These are phyloP conservation scores for Ceratobasidium sp. DNA, from an alignment of 1,284 basidiomycete species.

Conservation along the genomic window DNA sequence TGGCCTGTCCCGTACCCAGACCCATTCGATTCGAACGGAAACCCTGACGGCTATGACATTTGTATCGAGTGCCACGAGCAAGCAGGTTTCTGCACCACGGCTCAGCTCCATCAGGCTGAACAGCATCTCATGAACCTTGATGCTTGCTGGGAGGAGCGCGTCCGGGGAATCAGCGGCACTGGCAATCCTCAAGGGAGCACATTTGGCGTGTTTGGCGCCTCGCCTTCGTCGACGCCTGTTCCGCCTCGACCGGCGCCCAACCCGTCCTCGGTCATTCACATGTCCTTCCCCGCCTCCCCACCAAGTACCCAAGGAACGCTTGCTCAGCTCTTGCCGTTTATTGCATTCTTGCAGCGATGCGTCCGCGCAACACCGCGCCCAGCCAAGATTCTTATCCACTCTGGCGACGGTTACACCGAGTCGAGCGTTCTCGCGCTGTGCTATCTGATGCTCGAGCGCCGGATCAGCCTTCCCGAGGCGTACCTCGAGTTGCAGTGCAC, in stretches of 20 bases:
- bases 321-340: conserved; percentile 62
- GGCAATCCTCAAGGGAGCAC: conserved; percentile 34
- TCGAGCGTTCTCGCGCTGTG: conserved; percentile 86
- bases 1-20: conserved; percentile 48
- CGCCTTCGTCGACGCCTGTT: conserved; percentile 44
- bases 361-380: conserved; percentile 60
- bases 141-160: conserved; percentile 58
- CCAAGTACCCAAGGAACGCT: conserved; percentile 53
- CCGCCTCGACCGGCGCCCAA: conserved; percentile 69
- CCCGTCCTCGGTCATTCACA: conserved; percentile 65
- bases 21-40: conserved; percentile 66
- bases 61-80: conserved; percentile 86
- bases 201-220: conserved; percentile 30
- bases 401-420: conserved; percentile 88
- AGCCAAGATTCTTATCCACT: conserved; percentile 73
- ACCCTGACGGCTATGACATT: conserved; percentile 75
- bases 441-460: conserved; percentile 83
- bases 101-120: conserved; percentile 71
- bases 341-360: conserved; percentile 67
- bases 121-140: conserved; percentile 71
- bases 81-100: conserved; percentile 67
- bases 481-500: conserved; percentile 78
- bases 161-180: conserved; percentile 45
- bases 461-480: conserved; percentile 77
- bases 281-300: conserved; percentile 45